Percentiles rank a stretch among this genome's conserved stretches.
Conservation (phyloP, 164 flowering plant species). For the Cinnamomum micranthum region DNA sequence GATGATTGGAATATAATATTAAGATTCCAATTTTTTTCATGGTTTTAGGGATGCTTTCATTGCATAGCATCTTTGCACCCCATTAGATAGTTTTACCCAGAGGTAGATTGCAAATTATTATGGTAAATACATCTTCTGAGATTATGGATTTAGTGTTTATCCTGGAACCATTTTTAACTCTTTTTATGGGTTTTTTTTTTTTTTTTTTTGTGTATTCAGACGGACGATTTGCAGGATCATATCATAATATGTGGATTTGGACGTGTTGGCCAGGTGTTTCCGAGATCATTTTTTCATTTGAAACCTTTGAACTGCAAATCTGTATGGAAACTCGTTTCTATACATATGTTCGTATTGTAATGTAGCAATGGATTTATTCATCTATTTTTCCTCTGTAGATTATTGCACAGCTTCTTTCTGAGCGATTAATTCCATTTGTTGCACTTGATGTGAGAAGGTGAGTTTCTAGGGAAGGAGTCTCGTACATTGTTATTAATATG, state of each 20-base stretch:
- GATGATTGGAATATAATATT: not conserved
- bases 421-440: constrained; percentile 95
- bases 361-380: constrained; percentile 3
- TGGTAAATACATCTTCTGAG: not conserved
- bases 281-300: not conserved
- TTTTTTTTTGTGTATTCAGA: constrained; percentile 39
- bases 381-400: constrained; percentile 43
- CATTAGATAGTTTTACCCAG: not conserved
- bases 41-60: not conserved
- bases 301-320: not conserved
- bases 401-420: constrained; percentile 99
- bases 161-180: not conserved
- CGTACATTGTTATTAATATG: not conserved
- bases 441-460: constrained; percentile 99
- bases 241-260: constrained; percentile 99
- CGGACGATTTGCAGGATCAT: constrained; percentile 99
- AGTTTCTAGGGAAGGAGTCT: not conserved
- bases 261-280: constrained; percentile 95
- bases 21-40: not conserved
- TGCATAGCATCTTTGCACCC: not conserved
- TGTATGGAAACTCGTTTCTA: not conserved
- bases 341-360: not conserved
- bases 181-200: too few species aligned
- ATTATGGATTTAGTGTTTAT: not conserved
- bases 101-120: not conserved